phyloP scores from a whole-genome alignment of 1,284 basidiomycete species.

The Rhodofomes roseus region DNA sequence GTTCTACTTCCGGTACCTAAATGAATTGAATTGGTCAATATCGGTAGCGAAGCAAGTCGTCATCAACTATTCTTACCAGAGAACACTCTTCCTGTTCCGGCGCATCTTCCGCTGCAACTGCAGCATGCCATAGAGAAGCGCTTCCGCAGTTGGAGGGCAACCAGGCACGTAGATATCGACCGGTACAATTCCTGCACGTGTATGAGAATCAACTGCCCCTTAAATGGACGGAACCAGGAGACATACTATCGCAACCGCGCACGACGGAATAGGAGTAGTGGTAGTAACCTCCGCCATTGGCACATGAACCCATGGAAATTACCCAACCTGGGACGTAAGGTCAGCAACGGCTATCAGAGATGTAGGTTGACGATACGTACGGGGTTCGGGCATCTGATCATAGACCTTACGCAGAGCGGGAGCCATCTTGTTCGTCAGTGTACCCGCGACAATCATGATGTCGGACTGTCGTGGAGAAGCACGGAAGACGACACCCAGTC shows the following conservation, averaged over 20 bases:
- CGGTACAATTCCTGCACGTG: conserved; percentile 79
- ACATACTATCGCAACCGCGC: conserved; percentile 94
- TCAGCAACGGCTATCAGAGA: conserved; percentile 1
- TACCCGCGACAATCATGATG: conserved; percentile 99
- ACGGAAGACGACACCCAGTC: conserved; percentile 97
- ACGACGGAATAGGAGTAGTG: conserved; percentile 99
- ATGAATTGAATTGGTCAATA: conserved; percentile 7
- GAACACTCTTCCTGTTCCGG: conserved; percentile 81
- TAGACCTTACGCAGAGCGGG: conserved; percentile 94
- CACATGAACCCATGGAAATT: conserved; percentile 99
- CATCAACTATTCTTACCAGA: conserved; percentile 64
- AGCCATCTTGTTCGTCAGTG: conserved; percentile 99
- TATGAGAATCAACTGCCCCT: conserved; percentile 4
- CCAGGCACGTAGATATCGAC: conserved; percentile 98
- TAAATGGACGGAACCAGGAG: not conserved
- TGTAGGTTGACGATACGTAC: conserved; percentile 37
- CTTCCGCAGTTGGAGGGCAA: conserved; percentile 93
- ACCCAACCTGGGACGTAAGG: conserved; percentile 74
- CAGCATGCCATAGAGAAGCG: conserved; percentile 90
- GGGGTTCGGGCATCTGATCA: conserved; percentile 95
- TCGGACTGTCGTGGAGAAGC: conserved; percentile 97
- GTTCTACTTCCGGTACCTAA: conserved; percentile 25
- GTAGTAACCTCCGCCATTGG: conserved; percentile 98
- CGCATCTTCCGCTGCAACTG: conserved; percentile 98
- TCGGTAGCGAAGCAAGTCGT: not conserved